Conservation (phyloP, 2,329 filamentous ascomycete genomes). For the Penicillium sp. region DNA sequence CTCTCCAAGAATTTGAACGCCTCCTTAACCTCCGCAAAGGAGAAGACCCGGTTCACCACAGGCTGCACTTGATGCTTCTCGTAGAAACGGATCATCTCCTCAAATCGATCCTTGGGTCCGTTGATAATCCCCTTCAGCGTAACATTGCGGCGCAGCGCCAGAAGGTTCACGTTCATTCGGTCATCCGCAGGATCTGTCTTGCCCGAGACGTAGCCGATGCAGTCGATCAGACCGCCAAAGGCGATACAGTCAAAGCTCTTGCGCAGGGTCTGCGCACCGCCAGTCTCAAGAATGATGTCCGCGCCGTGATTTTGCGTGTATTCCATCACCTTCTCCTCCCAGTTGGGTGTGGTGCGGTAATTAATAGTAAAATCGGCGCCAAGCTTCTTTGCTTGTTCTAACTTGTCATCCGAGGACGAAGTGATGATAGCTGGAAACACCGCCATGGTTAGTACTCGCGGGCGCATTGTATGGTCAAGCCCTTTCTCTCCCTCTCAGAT, state of each 20-base stretch:
- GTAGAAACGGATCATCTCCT: constrained; percentile 34
- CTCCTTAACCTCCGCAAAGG: constrained; percentile 46
- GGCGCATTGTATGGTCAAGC: background rate
- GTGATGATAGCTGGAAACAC: constrained; percentile 41
- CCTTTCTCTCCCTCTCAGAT: background rate
- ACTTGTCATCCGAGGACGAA: constrained; percentile 47
- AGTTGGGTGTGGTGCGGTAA: constrained; percentile 43
- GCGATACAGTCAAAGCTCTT: constrained; percentile 44
- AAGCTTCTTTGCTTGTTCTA: constrained; percentile 46
- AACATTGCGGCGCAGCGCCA: constrained; percentile 46
- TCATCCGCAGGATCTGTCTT: constrained; percentile 53
- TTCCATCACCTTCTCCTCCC: constrained; percentile 42
- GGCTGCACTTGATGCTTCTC: constrained; percentile 30
- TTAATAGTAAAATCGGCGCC: constrained; percentile 47
- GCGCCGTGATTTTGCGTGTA: constrained; percentile 43
- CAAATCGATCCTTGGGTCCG: constrained; percentile 52
- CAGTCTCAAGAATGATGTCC: constrained; percentile 49
- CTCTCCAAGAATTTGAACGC: constrained; percentile 50
- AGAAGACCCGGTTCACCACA: constrained; percentile 52
- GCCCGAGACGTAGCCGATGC: constrained; percentile 45
- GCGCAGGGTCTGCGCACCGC: constrained; percentile 46
- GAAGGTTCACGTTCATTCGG: constrained; percentile 55
- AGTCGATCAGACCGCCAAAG: constrained; percentile 42
- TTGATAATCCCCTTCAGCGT: constrained; percentile 57
- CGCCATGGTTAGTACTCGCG: background rate